Evolutionary conservation across 108 stramenopile genomes (phyloP).

Genomic region (Pseudonitzschia delicatissima): DNA sequence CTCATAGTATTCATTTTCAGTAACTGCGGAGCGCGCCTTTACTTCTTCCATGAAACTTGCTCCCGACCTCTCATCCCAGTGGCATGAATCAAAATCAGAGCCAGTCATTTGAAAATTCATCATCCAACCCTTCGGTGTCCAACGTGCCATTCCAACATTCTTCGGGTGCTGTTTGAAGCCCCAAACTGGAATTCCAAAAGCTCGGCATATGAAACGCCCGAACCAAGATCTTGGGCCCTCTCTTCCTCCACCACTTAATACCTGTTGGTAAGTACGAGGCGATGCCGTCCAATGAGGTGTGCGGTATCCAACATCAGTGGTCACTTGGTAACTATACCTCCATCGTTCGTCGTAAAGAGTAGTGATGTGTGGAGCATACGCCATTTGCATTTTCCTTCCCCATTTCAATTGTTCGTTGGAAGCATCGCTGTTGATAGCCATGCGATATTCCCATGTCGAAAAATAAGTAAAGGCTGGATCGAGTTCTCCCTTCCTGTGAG

Average conservation of each 20-base stretch:
- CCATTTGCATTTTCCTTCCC: conserved; percentile 44
- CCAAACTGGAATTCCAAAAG: conserved; percentile 59
- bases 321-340: conserved; percentile 34
- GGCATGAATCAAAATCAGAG: conserved; percentile 27
- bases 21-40: conserved; percentile 26
- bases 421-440: conserved; percentile 47
- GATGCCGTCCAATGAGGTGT: conserved; percentile 39
- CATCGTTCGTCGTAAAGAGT: conserved; percentile 37
- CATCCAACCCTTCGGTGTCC: conserved; percentile 52
- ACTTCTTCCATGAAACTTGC: conserved; percentile 34
- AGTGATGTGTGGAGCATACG: conserved; percentile 51
- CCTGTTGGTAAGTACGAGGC: conserved; percentile 46
- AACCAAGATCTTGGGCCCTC: conserved; percentile 57
- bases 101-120: conserved; percentile 30
- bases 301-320: conserved; percentile 41
- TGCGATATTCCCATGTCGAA: conserved; percentile 43
- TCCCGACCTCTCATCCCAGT: conserved; percentile 35
- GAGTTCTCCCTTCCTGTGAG: conserved; percentile 43
- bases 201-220: conserved; percentile 38
- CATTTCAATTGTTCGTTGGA: conserved; percentile 41
- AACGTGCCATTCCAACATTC: conserved; percentile 39
- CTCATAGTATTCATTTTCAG: conserved; percentile 33
- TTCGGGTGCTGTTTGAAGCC: conserved; percentile 40
- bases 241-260: conserved; percentile 44
- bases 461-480: conserved; percentile 40